Base-by-base conservation (phyloP, 768 basidiomycete genomes). In the Naganishia vaughanmartiniae region DNA sequence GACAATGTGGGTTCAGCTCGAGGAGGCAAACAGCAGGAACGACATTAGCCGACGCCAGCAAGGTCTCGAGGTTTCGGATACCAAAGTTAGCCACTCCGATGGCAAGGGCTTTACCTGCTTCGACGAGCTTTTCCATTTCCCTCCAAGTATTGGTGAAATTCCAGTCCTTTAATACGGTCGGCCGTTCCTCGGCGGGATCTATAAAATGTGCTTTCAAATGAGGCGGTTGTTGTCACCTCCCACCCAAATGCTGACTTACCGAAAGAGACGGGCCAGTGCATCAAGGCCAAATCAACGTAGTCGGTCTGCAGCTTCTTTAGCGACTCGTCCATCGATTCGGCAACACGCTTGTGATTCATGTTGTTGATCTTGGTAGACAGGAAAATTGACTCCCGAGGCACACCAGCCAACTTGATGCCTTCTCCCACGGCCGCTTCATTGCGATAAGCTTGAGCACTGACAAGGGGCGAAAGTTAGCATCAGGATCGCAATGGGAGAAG, bases 371-470 rank as follows among this genome's bases (percentile, higher is more conserved):
- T 84, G 63, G 80, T 81, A 46, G 91, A 92, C 70, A 94, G 81
- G 85, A 93, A 93, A 81, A 94, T 85, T 67, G 87, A 83, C 36
- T 83, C 83, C 69, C 93, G 87, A 7, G 87, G 84, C 24, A 93
- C 86, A 17, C 90, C 91, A 34, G 88, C 89, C 21, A 84, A 86
- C 74, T 85, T 87, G 82, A 93, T 88, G 42, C 92, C 92, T 66
- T 87, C 76, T 19, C 92, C 92, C 54, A 94, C 92, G 80, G 91
- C 90, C 42, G 83, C 82, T 81, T 93, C 90, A 77, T 92, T 93
- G 36, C 79, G 88, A 83, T 74, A 45, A 51, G 71, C 71, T 39
- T 63, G 60, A 31, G 71, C 67, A n/a, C 71, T 72, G 71, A 10
- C 45, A 51, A 48, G n/a, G 19, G 7, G 36, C 14, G n/a, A 24